These are phyloP conservation scores for Spiromastix sp. DNA, from an alignment of 2,329 filamentous ascomycete genomes.

Conservation along the genomic window DNA sequence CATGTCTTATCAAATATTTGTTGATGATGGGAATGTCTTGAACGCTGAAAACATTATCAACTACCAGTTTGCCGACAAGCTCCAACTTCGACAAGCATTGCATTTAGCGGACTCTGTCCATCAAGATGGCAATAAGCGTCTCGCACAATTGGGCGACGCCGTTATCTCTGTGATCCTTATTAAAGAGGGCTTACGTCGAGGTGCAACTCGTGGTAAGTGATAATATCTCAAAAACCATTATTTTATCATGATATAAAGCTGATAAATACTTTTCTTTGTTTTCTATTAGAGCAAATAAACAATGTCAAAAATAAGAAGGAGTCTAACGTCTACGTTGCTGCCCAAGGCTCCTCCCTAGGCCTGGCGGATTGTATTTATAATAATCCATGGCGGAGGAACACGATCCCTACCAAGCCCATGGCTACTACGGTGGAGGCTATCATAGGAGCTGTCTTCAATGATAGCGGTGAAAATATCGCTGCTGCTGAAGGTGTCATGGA, in stretches of 20 bases:
- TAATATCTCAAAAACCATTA: background rate
- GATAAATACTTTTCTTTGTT: too few species aligned
- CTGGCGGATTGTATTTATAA: constrained; percentile 9
- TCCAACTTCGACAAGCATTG: background rate
- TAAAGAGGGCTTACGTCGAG: background rate
- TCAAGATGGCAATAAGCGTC: constrained; percentile 2
- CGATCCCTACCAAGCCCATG: constrained; percentile 14
- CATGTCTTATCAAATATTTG: too few species aligned
- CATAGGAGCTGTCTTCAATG: constrained; percentile 23
- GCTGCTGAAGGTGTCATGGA: constrained; percentile 7
- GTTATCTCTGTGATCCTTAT: constrained; percentile 5
- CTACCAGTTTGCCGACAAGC: constrained; percentile 2
- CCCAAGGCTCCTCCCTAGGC: constrained; percentile 5
- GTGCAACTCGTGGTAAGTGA: constrained; percentile 3
- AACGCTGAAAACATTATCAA: background rate
- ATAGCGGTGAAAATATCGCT: constrained; percentile 14
- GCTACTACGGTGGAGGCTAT: constrained; percentile 24
- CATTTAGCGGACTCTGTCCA: background rate
- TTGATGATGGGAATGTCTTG: too few species aligned
- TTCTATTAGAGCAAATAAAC: too few species aligned
- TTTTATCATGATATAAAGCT: too few species aligned
- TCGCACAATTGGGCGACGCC: constrained; percentile 8
- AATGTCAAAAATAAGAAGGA: too few species aligned
- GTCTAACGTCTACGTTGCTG: constrained; percentile 11
- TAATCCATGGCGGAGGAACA: constrained; percentile 11